Evolutionary conservation across 1,139 yeast species (phyloP), one percentile per base, ranked within the genome.

Genomic region (Pichia sp.): DNA sequence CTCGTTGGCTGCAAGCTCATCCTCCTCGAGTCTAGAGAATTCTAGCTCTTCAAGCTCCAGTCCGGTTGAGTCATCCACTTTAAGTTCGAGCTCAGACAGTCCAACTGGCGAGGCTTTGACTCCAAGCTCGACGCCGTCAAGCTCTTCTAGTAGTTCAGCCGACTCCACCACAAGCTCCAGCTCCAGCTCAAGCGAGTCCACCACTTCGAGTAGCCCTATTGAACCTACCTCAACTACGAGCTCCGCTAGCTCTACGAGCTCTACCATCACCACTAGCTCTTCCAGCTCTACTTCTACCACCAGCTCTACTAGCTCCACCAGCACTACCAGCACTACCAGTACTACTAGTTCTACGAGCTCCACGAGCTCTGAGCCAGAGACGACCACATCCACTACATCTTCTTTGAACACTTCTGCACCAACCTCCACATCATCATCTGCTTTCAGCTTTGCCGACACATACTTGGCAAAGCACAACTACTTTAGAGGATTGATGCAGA

Each of bases 281-380:
- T 5, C 41, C 63, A 8, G 15, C 69, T 36, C 10, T 16, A 16
- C 30, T 10, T 19, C 23, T 19, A 19, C 23, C 13, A 4, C 41
- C 63, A 8, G 15, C 69, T 36, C 10, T 4, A 16, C 30, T 4
- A 43, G 26, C 32, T 5, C 50, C 26, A 29, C 50, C 4, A 36
- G 29, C 40, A 34, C 62, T 23, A 7, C 34, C 34, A 8, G 34
- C 8, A 7, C 62, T 7, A 63, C 62, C 26, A 60, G 82, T 60
- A 73, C 85, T 0, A 90, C 89, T 0, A 70, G 85, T 47, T 82
- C 89, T 0, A 31, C 34, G 11, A 31, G 11, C 11, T 31, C 40
- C 40, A 11, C 40, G 15, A 36, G 7, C 23, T 19, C 23, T 6
- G 40, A 36, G 40, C 40, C 40, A 6, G 23, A 19, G 23, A 47